Conservation (phyloP, 164 flowering plant species). For the Berberis vulgaris region DNA sequence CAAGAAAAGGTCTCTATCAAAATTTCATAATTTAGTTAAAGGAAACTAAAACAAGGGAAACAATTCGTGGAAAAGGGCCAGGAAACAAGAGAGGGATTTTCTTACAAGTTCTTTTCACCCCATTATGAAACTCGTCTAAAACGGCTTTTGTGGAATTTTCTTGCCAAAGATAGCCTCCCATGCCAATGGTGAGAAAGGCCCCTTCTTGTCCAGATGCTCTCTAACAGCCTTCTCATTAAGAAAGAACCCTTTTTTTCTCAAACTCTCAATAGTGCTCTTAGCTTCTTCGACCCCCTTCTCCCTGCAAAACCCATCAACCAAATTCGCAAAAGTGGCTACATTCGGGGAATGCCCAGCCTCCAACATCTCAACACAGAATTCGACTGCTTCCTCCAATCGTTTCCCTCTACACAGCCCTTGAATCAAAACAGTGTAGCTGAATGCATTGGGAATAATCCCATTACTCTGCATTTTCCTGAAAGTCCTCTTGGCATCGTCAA, state of each 20-base stretch:
- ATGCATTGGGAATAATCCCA: constrained; percentile 72
- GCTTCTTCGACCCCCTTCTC: constrained; percentile 66
- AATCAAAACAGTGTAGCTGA: constrained; percentile 54
- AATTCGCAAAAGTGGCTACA: constrained; percentile 49
- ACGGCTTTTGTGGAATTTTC: constrained; percentile 24
- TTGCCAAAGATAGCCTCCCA: constrained; percentile 80
- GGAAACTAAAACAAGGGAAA: too few relatives aligned
- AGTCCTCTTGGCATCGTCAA: constrained; percentile 73
- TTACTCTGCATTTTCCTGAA: constrained; percentile 83
- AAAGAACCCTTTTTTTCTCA: constrained; percentile 52
- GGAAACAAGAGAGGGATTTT: too few relatives aligned
- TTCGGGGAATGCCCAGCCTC: constrained; percentile 83
- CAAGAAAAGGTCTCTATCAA: too few relatives aligned
- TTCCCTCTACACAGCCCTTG: constrained; percentile 51
- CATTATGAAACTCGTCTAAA: constrained; percentile 7
- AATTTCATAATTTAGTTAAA: too few relatives aligned
- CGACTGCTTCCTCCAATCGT: constrained; percentile 53
- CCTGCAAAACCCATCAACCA: constrained; percentile 52
- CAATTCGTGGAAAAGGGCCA: too few relatives aligned
- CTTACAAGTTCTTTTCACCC: too few relatives aligned
- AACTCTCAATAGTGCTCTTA: constrained; percentile 23
- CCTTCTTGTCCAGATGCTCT: constrained; percentile 69
- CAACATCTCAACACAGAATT: constrained; percentile 63
- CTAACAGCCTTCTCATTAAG: constrained; percentile 65
- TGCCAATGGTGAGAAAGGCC: constrained; percentile 40